Evolutionary conservation across 1,284 basidiomycete species (phyloP), one percentile per base, ranked within the genome.

Genomic region (Pisolithus thermaeus): DNA sequence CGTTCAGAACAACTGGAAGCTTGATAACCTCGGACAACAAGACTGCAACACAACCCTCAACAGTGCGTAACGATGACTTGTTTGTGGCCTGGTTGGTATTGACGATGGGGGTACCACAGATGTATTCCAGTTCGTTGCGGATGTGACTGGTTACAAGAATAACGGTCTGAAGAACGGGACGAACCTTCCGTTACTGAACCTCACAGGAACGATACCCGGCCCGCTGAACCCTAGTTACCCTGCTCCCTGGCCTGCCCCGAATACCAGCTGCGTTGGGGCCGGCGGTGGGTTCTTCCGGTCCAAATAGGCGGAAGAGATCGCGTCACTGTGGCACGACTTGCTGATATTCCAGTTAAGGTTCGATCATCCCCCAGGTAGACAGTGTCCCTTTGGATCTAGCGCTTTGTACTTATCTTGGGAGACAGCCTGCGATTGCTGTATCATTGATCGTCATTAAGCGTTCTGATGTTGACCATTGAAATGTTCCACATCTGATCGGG

Each of bases 1-100:
- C 6, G 77, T 85, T 23, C 65, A 86, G 68, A 74, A 76, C 45
- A 87, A 87, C 72, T 87, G 83, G 82, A 66, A 68, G 25, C 75
- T 85, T 25, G 73, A 73, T 48, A 77, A 75, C 23, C 78, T 85
- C 22, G 81, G 82, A 28, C 76, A 81, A 44, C 70, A 72, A 39
- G 81, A 83, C 61, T 71, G 74, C 18, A 78, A 79, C 68, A 64
- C 66, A 65, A 65, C 64, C 1, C 0, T 66, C 28, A 36, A 53
- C 23, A 66, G 63, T 64, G 35, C 53, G 65, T 54, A 9, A 5
- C 18, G 18, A 12, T 7, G 3, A 28, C 38, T 32, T 40, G 12
- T 12, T 35, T 18, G 44, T 35, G 8, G n/a, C 22, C 18, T 5
- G 16, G 14, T 20, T 22, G 27, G 25, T 18, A 55, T 39, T 5